Conservation (phyloP, 305 asterid genomes). For the Ruellia speciosa region DNA sequence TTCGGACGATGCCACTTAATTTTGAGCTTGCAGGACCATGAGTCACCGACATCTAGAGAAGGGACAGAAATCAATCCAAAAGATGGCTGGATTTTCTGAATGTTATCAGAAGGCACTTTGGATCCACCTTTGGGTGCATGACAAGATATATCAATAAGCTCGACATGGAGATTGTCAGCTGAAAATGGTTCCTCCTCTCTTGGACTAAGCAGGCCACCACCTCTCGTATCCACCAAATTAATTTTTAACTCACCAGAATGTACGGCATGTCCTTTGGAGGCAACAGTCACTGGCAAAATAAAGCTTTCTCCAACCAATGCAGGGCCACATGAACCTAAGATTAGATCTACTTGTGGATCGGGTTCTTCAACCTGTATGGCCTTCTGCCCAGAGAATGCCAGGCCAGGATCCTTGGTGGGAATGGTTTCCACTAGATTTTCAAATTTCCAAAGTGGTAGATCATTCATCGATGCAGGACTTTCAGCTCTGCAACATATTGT, state of each 20-base stretch:
- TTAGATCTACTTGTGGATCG: constrained; percentile 92
- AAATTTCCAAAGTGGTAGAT: constrained; percentile 87
- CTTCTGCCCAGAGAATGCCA: constrained; percentile 90
- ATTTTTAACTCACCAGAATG: constrained; percentile 89
- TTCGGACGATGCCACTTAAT: constrained; percentile 96
- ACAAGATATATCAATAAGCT: constrained; percentile 69
- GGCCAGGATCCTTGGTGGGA: constrained; percentile 83
- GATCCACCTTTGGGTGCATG: constrained; percentile 33
- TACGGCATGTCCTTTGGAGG: constrained; percentile 83
- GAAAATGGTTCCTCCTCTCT: constrained; percentile 76
- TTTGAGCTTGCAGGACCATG: constrained; percentile 86
- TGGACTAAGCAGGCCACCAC: constrained; percentile 95
- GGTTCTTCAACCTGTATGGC: constrained; percentile 97
- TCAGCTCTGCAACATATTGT: constrained; percentile 94
- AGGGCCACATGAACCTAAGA: constrained; percentile 68
- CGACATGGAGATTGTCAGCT: constrained; percentile 81
- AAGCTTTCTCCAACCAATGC: constrained; percentile 91
- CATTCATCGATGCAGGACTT: constrained; percentile 93
- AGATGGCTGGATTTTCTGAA: constrained; percentile 86
- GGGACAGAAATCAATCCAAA: constrained; percentile 92
- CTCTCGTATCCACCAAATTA: constrained; percentile 92
- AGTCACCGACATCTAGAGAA: constrained; percentile 52
- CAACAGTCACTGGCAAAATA: constrained; percentile 69
- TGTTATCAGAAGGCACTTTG: constrained; percentile 42
- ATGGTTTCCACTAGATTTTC: constrained; percentile 77